Evolutionary conservation across 257 asterid genomes (phyloP), one percentile per base, ranked within the genome.

Genomic region (Solanum ossicruentum): DNA sequence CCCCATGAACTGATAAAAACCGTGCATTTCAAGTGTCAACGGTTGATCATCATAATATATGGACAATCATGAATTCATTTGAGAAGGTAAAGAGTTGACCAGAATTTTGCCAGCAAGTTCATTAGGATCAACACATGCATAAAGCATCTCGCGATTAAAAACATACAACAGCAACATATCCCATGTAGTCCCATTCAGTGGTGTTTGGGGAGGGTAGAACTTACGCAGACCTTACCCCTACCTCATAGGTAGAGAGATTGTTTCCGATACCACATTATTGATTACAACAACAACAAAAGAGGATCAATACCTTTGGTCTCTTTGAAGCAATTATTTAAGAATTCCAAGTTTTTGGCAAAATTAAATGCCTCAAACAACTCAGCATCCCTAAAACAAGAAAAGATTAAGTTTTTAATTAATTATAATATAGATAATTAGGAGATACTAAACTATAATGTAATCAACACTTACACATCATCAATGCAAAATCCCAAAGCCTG

Each of bases 291-390:
- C 16, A n/a, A 43, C 3, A 58, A 21, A 13, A 26, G 6, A 15
- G 28, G 13, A 18, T 49, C 41, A 73, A 72, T 91, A 95, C 98
- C 98, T 88, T 91, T 92, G 21, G 89, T 89, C 89, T 92, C 88
- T 84, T 75, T 89, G 77, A 92, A 95, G 89, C 99, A 97, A 85
- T 92, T 93, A 86, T 91, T 90, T 88, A 95, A 87, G 70, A 97
- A 95, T 61, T 95, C 98, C 95, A 95, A 88, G 87, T 97, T 92
- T 82, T 81, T 88, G 75, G 86, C 85, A 88, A 92, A 97, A 85
- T 92, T 90, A 89, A 97, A 97, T 36, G 99, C 99, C 82, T 91
- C 97, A 75, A 90, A 86, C 89, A 94, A 73, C 89, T 95, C 99
- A 79, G 91, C 91, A 88, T 90, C 93, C 91, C 99, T 97, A 93